phyloP scores from a whole-genome alignment of 163 green algal genomes.

The Coccomyxa subellipsoidea region DNA sequence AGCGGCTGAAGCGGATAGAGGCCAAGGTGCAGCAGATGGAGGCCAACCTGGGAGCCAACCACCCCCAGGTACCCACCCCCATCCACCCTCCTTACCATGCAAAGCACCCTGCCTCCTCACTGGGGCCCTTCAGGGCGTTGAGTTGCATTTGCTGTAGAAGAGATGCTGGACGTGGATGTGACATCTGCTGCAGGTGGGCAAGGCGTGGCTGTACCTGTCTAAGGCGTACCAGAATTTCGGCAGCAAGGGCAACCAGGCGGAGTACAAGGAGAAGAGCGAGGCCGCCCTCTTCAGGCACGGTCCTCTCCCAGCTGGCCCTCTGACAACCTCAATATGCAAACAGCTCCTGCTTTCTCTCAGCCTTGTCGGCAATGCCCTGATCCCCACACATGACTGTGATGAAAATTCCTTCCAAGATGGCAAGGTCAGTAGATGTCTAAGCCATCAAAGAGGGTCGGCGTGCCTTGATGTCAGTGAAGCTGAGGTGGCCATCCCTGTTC shows the following conservation, averaged over 20 bases:
- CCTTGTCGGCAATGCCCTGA: too few relatives aligned
- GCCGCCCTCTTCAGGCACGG: constrained; percentile 28
- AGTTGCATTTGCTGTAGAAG: too few relatives aligned
- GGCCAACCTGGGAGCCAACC: constrained; percentile 20
- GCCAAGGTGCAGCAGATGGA: constrained; percentile 17
- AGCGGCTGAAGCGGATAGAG: constrained; percentile 4
- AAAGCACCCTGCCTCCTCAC: neutral
- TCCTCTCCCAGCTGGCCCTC: neutral
- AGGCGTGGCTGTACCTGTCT: constrained; percentile 44
- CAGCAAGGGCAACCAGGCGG: neutral
- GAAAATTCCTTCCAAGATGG: too few relatives aligned
- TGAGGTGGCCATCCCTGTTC: too few relatives aligned
- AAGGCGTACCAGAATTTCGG: constrained; percentile 41
- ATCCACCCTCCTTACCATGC: constrained; percentile 7
- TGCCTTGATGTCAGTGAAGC: too few relatives aligned
- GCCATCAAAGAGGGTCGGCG: too few relatives aligned
- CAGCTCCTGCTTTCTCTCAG: too few relatives aligned
- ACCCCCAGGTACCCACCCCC: constrained; percentile 25
- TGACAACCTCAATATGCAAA: too few relatives aligned
- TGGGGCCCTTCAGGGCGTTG: neutral
- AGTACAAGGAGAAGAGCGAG: constrained; percentile 21
- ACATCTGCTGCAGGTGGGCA: too few relatives aligned
- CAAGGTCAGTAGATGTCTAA: too few relatives aligned
- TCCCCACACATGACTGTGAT: too few relatives aligned
- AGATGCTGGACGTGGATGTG: too few relatives aligned